Percentiles rank a stretch among this genome's conserved stretches.
phyloP scores from a whole-genome alignment of 228 moss, liverwort and hornwort species.

The Sphagnum magellanicum region DNA sequence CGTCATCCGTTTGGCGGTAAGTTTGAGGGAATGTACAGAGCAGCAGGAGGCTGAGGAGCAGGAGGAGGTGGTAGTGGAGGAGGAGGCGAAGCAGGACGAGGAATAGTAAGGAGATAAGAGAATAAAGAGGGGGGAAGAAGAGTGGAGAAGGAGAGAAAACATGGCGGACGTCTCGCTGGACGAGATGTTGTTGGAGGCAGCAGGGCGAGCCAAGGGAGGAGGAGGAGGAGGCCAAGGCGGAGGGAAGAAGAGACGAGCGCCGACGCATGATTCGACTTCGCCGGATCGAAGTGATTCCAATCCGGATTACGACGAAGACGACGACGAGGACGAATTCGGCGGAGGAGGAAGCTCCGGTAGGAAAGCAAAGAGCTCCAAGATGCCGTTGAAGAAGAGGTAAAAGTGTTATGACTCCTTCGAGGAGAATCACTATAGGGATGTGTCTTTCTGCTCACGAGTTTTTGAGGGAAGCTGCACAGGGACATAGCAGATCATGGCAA shows the following conservation, averaged over 20 bases:
- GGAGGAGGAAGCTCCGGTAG: conserved; percentile 55
- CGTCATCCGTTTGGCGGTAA: too few relatives aligned
- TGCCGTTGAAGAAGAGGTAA: conserved; percentile 89
- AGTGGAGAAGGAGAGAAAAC: too few relatives aligned
- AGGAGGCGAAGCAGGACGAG: too few relatives aligned
- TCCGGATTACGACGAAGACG: conserved; percentile 81
- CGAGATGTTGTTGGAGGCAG: conserved; percentile 91
- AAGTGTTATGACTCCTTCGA: background rate
- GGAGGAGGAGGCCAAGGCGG: conserved; percentile 39
- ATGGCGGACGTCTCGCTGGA: conserved; percentile 89
- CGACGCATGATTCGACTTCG: conserved; percentile 65
- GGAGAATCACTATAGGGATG: background rate
- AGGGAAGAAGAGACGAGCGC: conserved; percentile 65
- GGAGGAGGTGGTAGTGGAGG: too few relatives aligned
- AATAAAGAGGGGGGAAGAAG: too few relatives aligned
- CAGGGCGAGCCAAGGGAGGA: conserved; percentile 72
- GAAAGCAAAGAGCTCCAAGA: conserved; percentile 76
- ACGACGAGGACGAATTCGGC: conserved; percentile 75
- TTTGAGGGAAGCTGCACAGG: background rate
- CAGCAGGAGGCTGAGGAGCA: too few relatives aligned
- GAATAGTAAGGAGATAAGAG: too few relatives aligned
- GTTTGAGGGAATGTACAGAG: too few relatives aligned
- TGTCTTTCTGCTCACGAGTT: background rate
- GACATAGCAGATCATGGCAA: background rate
- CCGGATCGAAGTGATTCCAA: conserved; percentile 83